Base-by-base conservation (phyloP, 169 alveolate species). In the Toxoplasma gondii region DNA sequence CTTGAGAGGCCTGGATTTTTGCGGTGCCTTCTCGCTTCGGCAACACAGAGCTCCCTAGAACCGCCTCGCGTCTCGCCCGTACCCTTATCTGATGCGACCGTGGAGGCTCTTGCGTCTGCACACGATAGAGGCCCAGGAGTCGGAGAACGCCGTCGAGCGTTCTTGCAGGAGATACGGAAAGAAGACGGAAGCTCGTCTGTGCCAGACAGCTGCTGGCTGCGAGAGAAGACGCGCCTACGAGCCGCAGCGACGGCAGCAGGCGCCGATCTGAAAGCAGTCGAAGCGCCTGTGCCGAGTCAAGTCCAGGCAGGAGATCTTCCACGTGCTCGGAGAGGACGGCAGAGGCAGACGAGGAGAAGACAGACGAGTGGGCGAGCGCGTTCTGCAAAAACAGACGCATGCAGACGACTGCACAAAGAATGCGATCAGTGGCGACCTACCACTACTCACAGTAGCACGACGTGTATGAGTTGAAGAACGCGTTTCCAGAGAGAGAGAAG, bases 241-340 rank as follows among this genome's bases (percentile, higher is more conserved):
- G 49, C 45, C 87, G 87, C 27, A 78, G 87, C 87, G 53, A 78
- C 87, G 87, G 78, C 78, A 64, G n/a, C 29, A 64, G 78, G 27
- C 0, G 78, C 36, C 29, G 24, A 5, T 64, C 34, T 4, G n/a
- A 29, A 31, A 19, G 36, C 5, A 31, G 36, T 19, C 78, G 78
- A 24, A 4, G 27, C 78, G 10, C 34, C 12, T 19, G 36, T 19
- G 36, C 24, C 7, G 78, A 19, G 0, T 19, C 78, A 31, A 2
- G 12, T 31, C n/a, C n/a, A 10, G 78, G 78, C 36, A 64, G 34
- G 12, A 64, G 78, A 9, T 64, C 36, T 7, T 64, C 27, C 0
- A 12, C 34, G 78, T 64, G 78, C 34, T 64, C 78, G 12, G 78
- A 64, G 34, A 64, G 78, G 78, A 64, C 12, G 34, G 78, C 29